A percentile compares a stretch with the other conserved stretches of the same genome.
Conservation (phyloP, 2,329 filamentous ascomycete genomes). For the Ceratocystis eucalypticola region DNA sequence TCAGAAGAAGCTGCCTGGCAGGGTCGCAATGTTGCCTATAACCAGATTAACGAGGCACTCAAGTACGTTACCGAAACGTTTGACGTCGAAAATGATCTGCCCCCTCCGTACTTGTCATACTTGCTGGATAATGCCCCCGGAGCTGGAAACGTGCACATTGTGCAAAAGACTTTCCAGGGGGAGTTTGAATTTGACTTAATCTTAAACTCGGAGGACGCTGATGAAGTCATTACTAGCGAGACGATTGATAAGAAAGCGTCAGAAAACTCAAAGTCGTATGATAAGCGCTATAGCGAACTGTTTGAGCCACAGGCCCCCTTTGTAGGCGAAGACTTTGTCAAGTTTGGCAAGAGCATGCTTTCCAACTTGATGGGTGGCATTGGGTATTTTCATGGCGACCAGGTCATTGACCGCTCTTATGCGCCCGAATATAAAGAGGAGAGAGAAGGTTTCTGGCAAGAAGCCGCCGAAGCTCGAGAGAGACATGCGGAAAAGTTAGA, state of each 20-base stretch:
- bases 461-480: constrained; percentile 64
- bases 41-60: constrained; percentile 39
- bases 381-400: constrained; percentile 85
- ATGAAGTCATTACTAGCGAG: constrained; percentile 40
- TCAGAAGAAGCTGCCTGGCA: constrained; percentile 68
- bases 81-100: constrained; percentile 52
- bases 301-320: constrained; percentile 69
- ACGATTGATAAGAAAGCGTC: constrained; percentile 59
- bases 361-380: constrained; percentile 90
- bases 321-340: constrained; percentile 53
- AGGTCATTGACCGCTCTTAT: constrained; percentile 79
- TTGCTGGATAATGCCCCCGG: constrained; percentile 57
- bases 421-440: constrained; percentile 92
- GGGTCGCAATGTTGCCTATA: constrained; percentile 51
- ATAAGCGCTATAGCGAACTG: constrained; percentile 53
- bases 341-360: constrained; percentile 79
- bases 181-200: constrained; percentile 87
- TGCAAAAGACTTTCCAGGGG: constrained; percentile 86
- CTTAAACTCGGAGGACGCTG: constrained; percentile 57
- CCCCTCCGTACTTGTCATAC: constrained; percentile 75
- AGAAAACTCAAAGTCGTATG: constrained; percentile 53
- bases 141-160: constrained; percentile 66
- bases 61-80: constrained; percentile 36
- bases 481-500: constrained; percentile 56
- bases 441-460: constrained; percentile 90